Base-by-base conservation (phyloP, 1,284 basidiomycete species). In the Trichosporon coremiiforme region DNA sequence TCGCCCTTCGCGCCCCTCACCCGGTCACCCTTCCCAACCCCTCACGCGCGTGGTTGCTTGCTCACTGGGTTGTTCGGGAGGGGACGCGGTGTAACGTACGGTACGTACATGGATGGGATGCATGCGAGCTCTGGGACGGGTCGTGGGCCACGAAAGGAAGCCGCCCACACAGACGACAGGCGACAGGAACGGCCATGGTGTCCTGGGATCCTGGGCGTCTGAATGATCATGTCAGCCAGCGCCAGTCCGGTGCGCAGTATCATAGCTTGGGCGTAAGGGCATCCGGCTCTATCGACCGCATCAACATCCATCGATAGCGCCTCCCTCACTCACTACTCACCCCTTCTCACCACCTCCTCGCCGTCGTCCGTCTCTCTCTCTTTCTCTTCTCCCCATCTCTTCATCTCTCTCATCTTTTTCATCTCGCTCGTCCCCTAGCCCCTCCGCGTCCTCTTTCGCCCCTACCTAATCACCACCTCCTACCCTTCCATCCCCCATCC, bases 31-130 rank as follows among this genome's bases (percentile, higher is more conserved):
- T 10, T 10, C 33, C 25, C 25, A 25, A 25, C 25, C 33, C 6
- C 33, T 35, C 33, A 10, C 33, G 33, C 33, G 33, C 33, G 33
- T 13, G 36, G 6, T 36, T 10, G 10, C 35, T 36, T 10, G 36
- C 22, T 53, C 50, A 20, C 50, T 53, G 50, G 2, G 50, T 53
- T 25, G 25, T 22, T 53, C 50, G 50, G 50, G 50, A 53, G 50
- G 50, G 20, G 10, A 53, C 50, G 50, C 50, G 50, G 50, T 53
- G 50, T 53, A 53, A 53, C 50, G 50, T 53, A 53, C 22, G 17
- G 50, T 53, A 53, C 50, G 50, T 25, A 53, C 20, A 25, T 53
- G 50, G 50, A 17, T 50, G 35, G 35, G 35, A 10, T 53, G 50
- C 22, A 10, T 9, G n/a, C n/a, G 20, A 5, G 50, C 22, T 22